These are phyloP conservation scores for Amoeboaphelidium protococcarum DNA, from an alignment of 371 early-diverging fungal genomes.

Conservation along the genomic window DNA sequence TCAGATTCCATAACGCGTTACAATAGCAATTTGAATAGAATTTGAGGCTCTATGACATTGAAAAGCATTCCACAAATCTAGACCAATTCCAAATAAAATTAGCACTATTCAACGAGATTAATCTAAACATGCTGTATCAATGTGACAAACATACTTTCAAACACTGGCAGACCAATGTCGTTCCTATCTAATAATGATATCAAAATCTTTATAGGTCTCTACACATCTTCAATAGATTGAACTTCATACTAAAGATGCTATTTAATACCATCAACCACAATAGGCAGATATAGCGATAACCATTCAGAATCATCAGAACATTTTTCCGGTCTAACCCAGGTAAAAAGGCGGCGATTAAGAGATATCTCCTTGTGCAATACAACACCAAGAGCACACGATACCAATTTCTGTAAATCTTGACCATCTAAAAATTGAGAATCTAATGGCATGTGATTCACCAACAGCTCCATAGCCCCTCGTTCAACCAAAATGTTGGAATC, in stretches of 20 bases:
- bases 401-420: slow-evolving; percentile 30
- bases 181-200: slow-evolving; percentile 62
- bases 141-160: slow-evolving; percentile 36
- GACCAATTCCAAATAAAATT: no score
- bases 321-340: slow-evolving; percentile 32
- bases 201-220: slow-evolving; percentile 43
- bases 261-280: background rate
- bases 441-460: slow-evolving; percentile 46
- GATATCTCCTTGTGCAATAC: slow-evolving; percentile 80
- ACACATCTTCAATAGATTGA: slow-evolving; percentile 17
- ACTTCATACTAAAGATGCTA: background rate
- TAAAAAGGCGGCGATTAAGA: slow-evolving; percentile 59
- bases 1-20: no score
- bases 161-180: slow-evolving; percentile 46
- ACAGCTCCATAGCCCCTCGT: slow-evolving; percentile 50
- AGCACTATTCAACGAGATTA: no score
- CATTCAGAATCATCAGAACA: slow-evolving; percentile 19
- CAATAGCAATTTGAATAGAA: no score
- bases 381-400: slow-evolving; percentile 38
- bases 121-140: no score
- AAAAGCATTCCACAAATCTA: no score
- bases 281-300: slow-evolving; percentile 7
- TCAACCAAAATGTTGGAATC: slow-evolving; percentile 55
- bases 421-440: slow-evolving; percentile 23
- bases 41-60: no score